phyloP scores from a whole-genome alignment of 202 grass and related monocot species.

The Dendrocalamus latiflorus region DNA sequence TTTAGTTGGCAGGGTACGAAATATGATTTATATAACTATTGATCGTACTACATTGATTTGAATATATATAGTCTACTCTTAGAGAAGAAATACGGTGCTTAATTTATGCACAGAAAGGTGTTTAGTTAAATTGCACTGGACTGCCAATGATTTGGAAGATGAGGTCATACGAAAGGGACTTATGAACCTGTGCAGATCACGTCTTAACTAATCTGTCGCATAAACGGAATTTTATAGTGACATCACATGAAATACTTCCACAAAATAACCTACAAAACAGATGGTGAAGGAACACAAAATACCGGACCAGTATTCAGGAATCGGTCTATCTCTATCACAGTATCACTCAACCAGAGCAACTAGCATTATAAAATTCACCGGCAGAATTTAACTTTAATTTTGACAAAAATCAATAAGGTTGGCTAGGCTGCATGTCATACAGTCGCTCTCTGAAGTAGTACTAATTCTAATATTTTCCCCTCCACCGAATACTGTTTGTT shows the following conservation, averaged over 20 bases:
- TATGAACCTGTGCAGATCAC: neutral
- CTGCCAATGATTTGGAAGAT: constrained; percentile 19
- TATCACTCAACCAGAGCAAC: neutral
- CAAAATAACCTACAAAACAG: neutral
- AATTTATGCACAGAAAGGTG: neutral
- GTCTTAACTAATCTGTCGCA: neutral
- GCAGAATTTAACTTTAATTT: neutral
- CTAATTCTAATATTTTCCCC: too few species aligned
- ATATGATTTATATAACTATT: neutral
- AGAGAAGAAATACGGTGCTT: neutral
- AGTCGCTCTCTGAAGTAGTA: neutral
- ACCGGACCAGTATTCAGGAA: neutral
- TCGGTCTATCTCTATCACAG: neutral
- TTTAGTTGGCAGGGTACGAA: neutral
- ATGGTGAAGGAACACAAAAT: neutral
- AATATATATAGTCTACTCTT: neutral
- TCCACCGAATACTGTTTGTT: too few species aligned
- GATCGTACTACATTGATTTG: neutral
- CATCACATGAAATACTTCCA: neutral
- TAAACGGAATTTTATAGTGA: neutral
- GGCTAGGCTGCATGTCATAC: neutral
- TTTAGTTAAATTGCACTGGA: neutral
- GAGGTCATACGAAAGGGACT: constrained; percentile 18
- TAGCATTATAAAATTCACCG: neutral
- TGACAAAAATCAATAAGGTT: neutral